These are phyloP conservation scores for Forsythia viridissima DNA, from an alignment of 257 asterid genomes.

Conservation along the genomic window DNA sequence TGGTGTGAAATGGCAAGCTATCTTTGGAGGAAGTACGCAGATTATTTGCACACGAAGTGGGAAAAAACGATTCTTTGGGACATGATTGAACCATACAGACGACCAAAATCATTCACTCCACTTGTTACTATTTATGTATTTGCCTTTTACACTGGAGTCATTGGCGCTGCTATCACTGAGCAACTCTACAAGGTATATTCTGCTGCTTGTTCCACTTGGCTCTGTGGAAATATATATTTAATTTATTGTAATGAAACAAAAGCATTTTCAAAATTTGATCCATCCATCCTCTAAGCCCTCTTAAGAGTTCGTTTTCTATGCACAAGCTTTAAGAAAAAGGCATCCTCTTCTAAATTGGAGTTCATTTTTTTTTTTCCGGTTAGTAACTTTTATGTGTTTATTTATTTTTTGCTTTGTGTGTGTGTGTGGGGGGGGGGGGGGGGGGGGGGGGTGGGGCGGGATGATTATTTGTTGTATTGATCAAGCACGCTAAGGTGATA, in stretches of 20 bases:
- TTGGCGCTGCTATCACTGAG: conserved; percentile 86
- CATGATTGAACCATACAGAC: conserved; percentile 82
- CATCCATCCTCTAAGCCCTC: neutral
- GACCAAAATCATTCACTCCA: conserved; percentile 84
- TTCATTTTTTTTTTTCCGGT: no score
- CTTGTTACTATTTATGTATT: conserved; percentile 63
- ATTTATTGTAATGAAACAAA: neutral
- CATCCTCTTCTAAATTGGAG: no score
- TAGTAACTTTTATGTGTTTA: no score
- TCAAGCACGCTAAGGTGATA: no score
- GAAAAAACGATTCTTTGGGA: conserved; percentile 87
- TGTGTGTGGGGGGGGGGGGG: no score
- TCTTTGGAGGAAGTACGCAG: conserved; percentile 88
- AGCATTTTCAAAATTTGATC: neutral
- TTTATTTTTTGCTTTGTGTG: no score
- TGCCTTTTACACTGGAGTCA: conserved; percentile 84
- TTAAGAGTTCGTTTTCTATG: neutral
- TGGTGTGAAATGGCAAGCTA: conserved; percentile 53
- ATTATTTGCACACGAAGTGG: conserved; percentile 72
- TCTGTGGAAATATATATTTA: no score
- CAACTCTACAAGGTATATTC: conserved; percentile 69
- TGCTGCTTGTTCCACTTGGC: neutral
- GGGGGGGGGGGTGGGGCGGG: no score
- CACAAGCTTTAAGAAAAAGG: no score
- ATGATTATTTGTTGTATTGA: no score